Conservation (phyloP, 2,329 filamentous ascomycete genomes). For the Fusarium sp. region DNA sequence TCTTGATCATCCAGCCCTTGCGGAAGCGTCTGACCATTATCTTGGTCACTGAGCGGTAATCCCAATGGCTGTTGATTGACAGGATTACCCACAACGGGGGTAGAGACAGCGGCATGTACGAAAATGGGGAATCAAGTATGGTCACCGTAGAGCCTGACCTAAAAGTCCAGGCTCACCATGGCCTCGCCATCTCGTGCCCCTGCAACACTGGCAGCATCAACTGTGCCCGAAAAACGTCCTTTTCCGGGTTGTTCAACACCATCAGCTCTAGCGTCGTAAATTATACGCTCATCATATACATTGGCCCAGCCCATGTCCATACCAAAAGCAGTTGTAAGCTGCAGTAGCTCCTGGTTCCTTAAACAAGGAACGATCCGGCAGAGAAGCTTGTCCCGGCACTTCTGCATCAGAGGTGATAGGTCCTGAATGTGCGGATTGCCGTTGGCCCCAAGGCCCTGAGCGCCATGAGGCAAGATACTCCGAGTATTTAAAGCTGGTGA, state of each 20-base stretch:
- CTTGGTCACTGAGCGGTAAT: not conserved
- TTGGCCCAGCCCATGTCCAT: slow-evolving; percentile 50
- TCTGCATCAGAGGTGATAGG: slow-evolving; percentile 46
- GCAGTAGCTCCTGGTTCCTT: slow-evolving; percentile 39
- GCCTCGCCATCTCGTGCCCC: not conserved
- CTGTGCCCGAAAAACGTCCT: slow-evolving; percentile 52
- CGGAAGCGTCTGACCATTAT: not conserved
- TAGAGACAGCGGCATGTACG: not conserved
- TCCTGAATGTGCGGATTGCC: slow-evolving; percentile 37
- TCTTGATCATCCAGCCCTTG: not conserved
- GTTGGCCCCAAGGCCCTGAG: slow-evolving; percentile 34
- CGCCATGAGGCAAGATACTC: slow-evolving; percentile 42
- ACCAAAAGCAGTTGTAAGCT: slow-evolving; percentile 44
- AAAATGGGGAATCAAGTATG: not conserved
- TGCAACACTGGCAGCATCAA: slow-evolving; percentile 27
- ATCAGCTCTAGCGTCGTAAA: slow-evolving; percentile 47
- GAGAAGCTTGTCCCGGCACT: slow-evolving; percentile 47
- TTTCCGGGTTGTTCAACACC: slow-evolving; percentile 47
- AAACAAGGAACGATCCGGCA: slow-evolving; percentile 47
- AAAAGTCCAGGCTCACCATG: not conserved
- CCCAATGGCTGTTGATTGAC: not conserved
- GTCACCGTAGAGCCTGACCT: not conserved
- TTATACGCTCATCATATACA: slow-evolving; percentile 45
- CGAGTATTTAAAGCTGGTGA: slow-evolving; percentile 48
- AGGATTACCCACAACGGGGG: not conserved